phyloP scores from a whole-genome alignment of 306 rosid genomes.

The cucumber (Cucumis sativus) region Cucumber_9930_V3 NC_026658.2:17788501-17789000 shows the following conservation, averaged over 20 bases:
- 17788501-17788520: too few species aligned
- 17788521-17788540: too few species aligned
- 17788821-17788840: neutral
- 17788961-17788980: neutral
- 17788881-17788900: neutral
- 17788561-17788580: too few species aligned
- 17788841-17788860: neutral
- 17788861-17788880: neutral
- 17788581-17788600: too few species aligned
- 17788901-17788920: neutral
- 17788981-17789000: neutral
- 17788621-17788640: too few species aligned
- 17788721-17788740: neutral
- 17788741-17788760: neutral
- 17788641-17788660: neutral
- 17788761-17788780: neutral
- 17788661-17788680: neutral
- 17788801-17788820: neutral
- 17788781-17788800: neutral
- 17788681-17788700: neutral
- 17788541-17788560: too few species aligned
- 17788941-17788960: neutral
- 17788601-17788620: too few species aligned
- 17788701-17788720: too few species aligned
- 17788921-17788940: neutral